Conservation (phyloP, 345 rosid species). For the Sonneratia alba region DNA sequence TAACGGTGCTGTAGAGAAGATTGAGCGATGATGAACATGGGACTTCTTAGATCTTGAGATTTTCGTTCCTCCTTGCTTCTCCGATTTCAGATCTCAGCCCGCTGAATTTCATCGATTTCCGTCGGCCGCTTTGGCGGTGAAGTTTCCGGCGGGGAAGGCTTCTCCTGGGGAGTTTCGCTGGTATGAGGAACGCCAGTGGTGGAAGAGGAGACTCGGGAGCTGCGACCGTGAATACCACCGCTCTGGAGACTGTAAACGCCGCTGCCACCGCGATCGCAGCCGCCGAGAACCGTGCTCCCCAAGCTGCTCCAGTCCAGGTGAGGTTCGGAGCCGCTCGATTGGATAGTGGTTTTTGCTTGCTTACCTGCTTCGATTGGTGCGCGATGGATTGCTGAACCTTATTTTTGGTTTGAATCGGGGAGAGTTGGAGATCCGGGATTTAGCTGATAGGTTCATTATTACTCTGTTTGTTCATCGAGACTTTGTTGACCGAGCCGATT, state of each 20-base stretch:
- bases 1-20: neutral
- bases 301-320: conserved; percentile 47
- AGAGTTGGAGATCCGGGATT: neutral
- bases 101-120: neutral
- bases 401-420: neutral
- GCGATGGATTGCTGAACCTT: conserved; percentile 1
- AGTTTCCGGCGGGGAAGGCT: neutral
- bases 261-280: conserved; percentile 88
- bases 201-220: conserved; percentile 44
- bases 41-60: neutral
- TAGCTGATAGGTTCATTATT: neutral
- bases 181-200: conserved; percentile 3
- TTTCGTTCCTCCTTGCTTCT: neutral
- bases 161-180: neutral
- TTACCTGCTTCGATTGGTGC: neutral
- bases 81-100: neutral
- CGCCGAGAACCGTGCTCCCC: conserved; percentile 58
- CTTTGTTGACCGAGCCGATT: neutral
- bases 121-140: neutral
- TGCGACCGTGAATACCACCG: conserved; percentile 28
- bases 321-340: neutral
- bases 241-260: conserved; percentile 65
- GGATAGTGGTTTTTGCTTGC: neutral
- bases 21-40: neutral
- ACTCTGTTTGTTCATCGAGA: neutral